A percentile compares a stretch with the other conserved stretches of the same genome.
Evolutionary conservation across 164 flowering plant species (phyloP).

Genomic region (Vitis riparia): DNA sequence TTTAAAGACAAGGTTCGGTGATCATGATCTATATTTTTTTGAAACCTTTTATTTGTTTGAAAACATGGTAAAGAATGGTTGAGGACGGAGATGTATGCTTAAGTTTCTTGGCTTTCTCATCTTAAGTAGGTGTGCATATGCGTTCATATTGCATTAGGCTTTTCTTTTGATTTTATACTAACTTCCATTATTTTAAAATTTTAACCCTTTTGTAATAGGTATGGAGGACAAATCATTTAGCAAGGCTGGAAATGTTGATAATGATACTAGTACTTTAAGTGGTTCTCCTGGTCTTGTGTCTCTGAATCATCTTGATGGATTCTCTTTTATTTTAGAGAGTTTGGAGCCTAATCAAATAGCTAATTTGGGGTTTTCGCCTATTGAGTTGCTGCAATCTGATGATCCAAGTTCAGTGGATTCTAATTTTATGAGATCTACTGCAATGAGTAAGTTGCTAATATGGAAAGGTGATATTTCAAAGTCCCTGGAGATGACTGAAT

Average conservation of each 20-base stretch:
- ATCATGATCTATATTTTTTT: too few species aligned
- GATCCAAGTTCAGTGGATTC: conserved; percentile 56
- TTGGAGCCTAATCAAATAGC: conserved; percentile 41
- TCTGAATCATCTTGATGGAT: conserved; percentile 35
- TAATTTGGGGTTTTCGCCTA: conserved; percentile 46
- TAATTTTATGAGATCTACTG: conserved; percentile 47
- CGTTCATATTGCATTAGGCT: neutral
- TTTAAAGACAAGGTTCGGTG: too few species aligned
- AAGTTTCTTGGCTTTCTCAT: too few species aligned
- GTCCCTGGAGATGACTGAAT: conserved; percentile 70
- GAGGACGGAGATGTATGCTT: too few species aligned
- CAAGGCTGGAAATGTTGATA: conserved; percentile 41
- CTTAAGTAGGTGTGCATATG: too few species aligned
- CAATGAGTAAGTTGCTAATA: conserved; percentile 55
- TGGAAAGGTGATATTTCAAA: conserved; percentile 65
- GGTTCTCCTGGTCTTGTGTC: conserved; percentile 46
- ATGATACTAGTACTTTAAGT: conserved; percentile 45
- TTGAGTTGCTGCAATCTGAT: conserved; percentile 55
- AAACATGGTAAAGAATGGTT: too few species aligned
- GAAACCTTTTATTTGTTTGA: too few species aligned
- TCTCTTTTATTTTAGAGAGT: conserved; percentile 45
- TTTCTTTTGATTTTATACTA: neutral
- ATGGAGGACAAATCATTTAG: conserved; percentile 53
- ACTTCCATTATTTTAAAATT: neutral
- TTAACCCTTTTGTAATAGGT: conserved; percentile 37